Conservation (phyloP, 257 asterid species). For the Petrea volubilis region DNA sequence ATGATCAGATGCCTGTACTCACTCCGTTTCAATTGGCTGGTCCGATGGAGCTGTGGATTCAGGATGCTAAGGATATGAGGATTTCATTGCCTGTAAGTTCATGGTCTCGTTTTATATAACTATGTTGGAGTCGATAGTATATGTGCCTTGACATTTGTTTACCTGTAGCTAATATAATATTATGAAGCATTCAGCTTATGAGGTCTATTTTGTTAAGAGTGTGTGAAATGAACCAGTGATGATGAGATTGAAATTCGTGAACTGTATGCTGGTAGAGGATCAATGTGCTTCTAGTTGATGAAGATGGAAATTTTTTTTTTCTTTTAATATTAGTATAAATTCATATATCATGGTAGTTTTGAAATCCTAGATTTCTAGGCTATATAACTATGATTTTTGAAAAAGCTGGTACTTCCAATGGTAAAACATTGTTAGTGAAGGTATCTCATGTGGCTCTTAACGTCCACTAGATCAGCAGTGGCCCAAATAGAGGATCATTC, state of each 20-base stretch:
- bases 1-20: conserved; percentile 67
- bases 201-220: background rate
- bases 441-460: background rate
- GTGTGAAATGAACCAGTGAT: background rate
- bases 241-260: background rate
- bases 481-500: background rate
- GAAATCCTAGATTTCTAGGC: too few relatives aligned
- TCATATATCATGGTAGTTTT: too few relatives aligned
- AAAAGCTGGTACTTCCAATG: background rate
- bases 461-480: background rate
- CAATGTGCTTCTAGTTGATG: too few relatives aligned
- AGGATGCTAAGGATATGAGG: conserved; percentile 92
- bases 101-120: background rate
- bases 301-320: too few relatives aligned
- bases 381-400: too few relatives aligned
- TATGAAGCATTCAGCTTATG: background rate
- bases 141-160: background rate
- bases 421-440: background rate
- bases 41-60: conserved; percentile 98
- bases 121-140: background rate
- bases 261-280: background rate
- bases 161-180: background rate
- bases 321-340: too few relatives aligned
- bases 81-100: conserved; percentile 88
- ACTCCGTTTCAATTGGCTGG: conserved; percentile 96